Conservation (phyloP, 441 rosid species). For the Arabidopsis lyrata region DNA sequence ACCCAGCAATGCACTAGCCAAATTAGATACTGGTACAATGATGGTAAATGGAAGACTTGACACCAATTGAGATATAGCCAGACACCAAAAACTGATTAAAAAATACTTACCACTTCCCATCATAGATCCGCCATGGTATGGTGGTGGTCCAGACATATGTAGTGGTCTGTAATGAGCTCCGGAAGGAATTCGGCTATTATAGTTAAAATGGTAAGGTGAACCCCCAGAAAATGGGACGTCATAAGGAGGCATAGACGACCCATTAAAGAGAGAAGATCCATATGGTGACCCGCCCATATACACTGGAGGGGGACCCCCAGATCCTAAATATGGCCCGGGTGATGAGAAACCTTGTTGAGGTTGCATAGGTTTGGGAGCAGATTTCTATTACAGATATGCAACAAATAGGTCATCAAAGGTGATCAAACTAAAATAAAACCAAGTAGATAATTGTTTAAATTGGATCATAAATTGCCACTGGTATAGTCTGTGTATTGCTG, state of each 20-base stretch:
- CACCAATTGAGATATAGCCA: conserved; percentile 8
- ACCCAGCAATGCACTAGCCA: conserved; percentile 19
- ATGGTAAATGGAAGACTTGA: conserved; percentile 8
- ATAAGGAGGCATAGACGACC: conserved; percentile 87
- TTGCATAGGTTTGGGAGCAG: conserved; percentile 82
- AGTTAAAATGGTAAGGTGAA: conserved; percentile 89
- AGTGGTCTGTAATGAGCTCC: conserved; percentile 91
- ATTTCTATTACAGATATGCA: conserved; percentile 62
- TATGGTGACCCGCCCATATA: conserved; percentile 90
- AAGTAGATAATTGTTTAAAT: not conserved
- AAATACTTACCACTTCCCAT: conserved; percentile 75
- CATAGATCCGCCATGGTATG: conserved; percentile 89
- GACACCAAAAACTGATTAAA: conserved; percentile 7
- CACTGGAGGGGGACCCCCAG: conserved; percentile 83
- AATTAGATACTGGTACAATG: conserved; percentile 16
- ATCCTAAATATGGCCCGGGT: conserved; percentile 79
- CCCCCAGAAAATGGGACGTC: conserved; percentile 92
- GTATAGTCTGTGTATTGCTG: not conserved
- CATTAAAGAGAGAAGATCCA: conserved; percentile 78
- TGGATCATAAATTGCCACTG: not conserved
- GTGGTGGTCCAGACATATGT: conserved; percentile 86
- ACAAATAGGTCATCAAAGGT: conserved; percentile 14
- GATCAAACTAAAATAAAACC: not conserved
- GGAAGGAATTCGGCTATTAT: conserved; percentile 71
- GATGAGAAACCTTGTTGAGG: conserved; percentile 69